Conservation (phyloP, 768 basidiomycete species). For the Suillus occidentalis region DNA sequence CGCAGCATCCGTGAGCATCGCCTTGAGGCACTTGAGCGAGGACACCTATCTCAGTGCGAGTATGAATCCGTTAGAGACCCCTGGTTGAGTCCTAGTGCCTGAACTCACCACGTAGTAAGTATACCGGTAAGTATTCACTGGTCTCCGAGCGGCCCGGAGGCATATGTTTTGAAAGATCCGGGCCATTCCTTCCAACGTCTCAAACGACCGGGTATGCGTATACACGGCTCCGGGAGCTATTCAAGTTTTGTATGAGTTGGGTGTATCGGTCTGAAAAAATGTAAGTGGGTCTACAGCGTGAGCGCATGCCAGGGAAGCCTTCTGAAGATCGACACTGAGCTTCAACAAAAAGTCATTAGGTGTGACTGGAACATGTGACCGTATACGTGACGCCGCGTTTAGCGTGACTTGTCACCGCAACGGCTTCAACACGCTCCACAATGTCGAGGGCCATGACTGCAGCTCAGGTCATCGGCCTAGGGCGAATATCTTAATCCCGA, state of each 20-base stretch:
- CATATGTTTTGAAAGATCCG: neutral
- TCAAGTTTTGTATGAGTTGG: neutral
- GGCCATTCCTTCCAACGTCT: neutral
- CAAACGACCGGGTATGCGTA: neutral
- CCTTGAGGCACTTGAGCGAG: neutral
- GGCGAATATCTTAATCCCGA: conserved; percentile 81
- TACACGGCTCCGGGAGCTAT: neutral
- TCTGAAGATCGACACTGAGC: too few relatives aligned
- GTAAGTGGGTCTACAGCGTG: neutral
- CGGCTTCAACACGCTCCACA: conserved; percentile 17
- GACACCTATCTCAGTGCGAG: neutral
- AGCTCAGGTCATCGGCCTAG: conserved; percentile 65
- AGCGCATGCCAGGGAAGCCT: too few relatives aligned
- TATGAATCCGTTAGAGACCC: neutral
- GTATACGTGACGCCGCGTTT: conserved; percentile 13
- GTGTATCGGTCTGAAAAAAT: neutral
- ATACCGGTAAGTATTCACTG: neutral
- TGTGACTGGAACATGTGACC: conserved; percentile 22
- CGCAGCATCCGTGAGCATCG: neutral
- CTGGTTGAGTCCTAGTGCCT: neutral
- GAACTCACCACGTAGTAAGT: neutral
- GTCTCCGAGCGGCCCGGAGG: neutral
- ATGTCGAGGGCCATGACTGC: conserved; percentile 79
- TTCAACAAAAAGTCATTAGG: too few relatives aligned
- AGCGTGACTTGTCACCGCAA: conserved; percentile 3